Conservation (phyloP, 768 basidiomycete genomes). For the Ramaria sp. region DNA sequence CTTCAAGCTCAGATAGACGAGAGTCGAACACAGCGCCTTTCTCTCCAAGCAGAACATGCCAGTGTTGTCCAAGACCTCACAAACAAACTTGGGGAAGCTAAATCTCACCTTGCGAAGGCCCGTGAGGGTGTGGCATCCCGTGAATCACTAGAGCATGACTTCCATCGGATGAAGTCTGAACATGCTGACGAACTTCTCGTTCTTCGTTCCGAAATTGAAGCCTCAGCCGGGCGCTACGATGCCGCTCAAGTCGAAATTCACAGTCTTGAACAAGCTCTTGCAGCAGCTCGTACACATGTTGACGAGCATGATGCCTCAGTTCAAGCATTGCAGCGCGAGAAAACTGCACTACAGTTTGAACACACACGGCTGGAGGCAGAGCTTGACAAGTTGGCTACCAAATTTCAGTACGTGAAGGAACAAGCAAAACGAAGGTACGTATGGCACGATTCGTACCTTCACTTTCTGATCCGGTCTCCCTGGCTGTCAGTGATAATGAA, state of each 20-base stretch:
- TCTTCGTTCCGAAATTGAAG: not conserved
- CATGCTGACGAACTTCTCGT: slow-evolving; percentile 1
- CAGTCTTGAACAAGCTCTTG: not conserved
- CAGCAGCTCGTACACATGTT: slow-evolving; percentile 27
- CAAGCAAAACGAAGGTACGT: slow-evolving; percentile 53
- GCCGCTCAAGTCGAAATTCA: slow-evolving; percentile 2
- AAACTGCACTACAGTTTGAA: slow-evolving; percentile 38
- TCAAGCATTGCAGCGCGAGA: slow-evolving; percentile 38
- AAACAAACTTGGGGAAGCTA: not conserved
- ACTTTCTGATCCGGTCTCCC: no score
- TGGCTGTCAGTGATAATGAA: slow-evolving; percentile 35
- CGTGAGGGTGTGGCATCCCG: not conserved
- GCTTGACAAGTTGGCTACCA: slow-evolving; percentile 2
- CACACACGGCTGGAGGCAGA: slow-evolving; percentile 46
- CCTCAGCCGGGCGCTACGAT: not conserved
- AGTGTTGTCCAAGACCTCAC: not conserved
- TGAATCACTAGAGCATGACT: not conserved
- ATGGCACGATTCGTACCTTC: not conserved
- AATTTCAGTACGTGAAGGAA: slow-evolving; percentile 42
- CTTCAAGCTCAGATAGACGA: not conserved
- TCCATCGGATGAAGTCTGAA: not conserved
- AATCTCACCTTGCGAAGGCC: not conserved
- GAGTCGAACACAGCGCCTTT: not conserved
- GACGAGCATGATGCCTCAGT: slow-evolving; percentile 28
- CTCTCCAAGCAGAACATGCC: slow-evolving; percentile 1